Conservation (phyloP, 768 basidiomycete species). For the Mycena latifolia region DNA sequence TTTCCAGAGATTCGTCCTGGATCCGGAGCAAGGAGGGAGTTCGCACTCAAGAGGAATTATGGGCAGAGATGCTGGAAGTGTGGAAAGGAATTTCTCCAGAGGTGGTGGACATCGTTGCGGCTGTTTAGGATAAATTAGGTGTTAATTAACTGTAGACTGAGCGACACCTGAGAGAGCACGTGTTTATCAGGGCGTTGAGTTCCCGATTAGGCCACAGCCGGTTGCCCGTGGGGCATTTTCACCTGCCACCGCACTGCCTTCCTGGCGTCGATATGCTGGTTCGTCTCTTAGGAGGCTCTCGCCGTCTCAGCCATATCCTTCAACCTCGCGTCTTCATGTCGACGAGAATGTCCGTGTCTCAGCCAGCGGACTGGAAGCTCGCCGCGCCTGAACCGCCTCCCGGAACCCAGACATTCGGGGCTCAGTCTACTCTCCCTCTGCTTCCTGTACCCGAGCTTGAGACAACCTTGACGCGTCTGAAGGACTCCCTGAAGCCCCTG, state of each 20-base stretch:
- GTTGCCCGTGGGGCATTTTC: too few relatives aligned
- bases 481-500: conserved; percentile 60
- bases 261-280: too few relatives aligned
- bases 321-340: conserved; percentile 28
- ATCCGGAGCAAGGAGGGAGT: conserved; percentile 14
- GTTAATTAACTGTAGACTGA: too few relatives aligned
- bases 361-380: conserved; percentile 78
- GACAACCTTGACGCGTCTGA: conserved; percentile 61
- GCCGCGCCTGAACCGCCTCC: conserved; percentile 70
- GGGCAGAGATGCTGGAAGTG: conserved; percentile 25
- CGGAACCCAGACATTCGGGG: conserved; percentile 71
- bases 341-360: conserved; percentile 33
- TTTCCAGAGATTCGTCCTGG: conserved; percentile 12
- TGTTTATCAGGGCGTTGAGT: too few relatives aligned
- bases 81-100: conserved; percentile 18
- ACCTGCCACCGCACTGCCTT: too few relatives aligned
- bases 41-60: conserved; percentile 14
- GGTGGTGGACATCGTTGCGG: too few relatives aligned
- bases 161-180: too few relatives aligned
- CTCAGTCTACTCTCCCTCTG: conserved; percentile 71
- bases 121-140: too few relatives aligned
- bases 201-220: too few relatives aligned
- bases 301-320: conserved; percentile 12
- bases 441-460: conserved; percentile 87
- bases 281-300: neutral